Conservation (phyloP, 495 filamentous ascomycete species). For the Annulohypoxylon stygium region DNA sequence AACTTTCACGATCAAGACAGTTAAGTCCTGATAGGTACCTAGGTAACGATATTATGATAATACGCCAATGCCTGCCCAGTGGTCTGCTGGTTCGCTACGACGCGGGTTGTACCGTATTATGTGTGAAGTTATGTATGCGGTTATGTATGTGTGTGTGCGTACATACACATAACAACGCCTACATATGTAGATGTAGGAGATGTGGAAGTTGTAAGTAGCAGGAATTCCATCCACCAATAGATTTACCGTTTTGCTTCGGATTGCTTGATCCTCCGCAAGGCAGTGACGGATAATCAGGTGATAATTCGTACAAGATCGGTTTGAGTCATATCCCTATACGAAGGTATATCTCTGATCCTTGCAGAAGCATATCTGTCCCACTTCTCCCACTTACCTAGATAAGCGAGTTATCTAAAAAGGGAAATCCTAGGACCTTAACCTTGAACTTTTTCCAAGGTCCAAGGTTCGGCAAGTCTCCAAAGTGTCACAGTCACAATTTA, state of each 20-base stretch:
- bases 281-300: conserved; percentile 38
- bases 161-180: not conserved
- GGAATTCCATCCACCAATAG: conserved; percentile 35
- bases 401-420: not conserved
- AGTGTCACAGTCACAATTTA: not conserved
- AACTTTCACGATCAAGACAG: conserved; percentile 9
- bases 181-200: not conserved
- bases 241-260: conserved; percentile 19
- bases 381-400: not conserved
- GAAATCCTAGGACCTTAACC: not conserved
- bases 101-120: not conserved
- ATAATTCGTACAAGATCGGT: conserved; percentile 8
- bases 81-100: no score
- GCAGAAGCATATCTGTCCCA: conserved; percentile 1
- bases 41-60: conserved; percentile 1
- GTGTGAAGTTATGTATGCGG: not conserved
- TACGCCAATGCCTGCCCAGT: no score
- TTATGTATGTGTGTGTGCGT: not conserved
- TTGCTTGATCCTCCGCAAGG: conserved; percentile 33
- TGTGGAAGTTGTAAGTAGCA: not conserved
- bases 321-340: conserved; percentile 3
- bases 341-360: not conserved
- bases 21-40: conserved; percentile 4
- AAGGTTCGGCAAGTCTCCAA: not conserved
- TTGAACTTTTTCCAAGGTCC: not conserved